Conservation (phyloP, 306 rosid genomes). For the Vicia faba region DNA sequence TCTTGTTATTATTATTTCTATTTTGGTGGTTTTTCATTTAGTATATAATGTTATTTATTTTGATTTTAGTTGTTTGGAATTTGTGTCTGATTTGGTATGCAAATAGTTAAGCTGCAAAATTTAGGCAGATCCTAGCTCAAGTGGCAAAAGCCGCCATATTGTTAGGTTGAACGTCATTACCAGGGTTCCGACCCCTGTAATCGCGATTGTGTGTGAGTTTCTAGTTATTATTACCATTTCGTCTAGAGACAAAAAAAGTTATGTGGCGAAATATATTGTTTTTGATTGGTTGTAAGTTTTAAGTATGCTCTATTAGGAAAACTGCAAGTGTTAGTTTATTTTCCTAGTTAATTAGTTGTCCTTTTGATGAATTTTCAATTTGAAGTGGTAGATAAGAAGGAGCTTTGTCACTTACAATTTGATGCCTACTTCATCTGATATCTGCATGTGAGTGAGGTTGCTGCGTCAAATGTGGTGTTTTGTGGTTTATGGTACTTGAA, state of each 20-base stretch:
- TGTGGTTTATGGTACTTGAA: conserved; percentile 19
- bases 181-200: too few relatives aligned
- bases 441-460: conserved; percentile 10
- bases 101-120: not conserved
- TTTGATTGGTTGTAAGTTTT: too few relatives aligned
- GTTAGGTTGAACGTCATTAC: too few relatives aligned
- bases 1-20: conserved; percentile 7
- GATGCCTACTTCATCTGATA: not conserved
- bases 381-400: conserved; percentile 2
- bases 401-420: not conserved
- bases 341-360: not conserved
- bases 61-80: not conserved
- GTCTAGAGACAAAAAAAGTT: too few relatives aligned
- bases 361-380: conserved; percentile 14
- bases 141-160: too few relatives aligned
- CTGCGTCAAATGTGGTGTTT: conserved; percentile 6
- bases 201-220: too few relatives aligned
- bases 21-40: conserved; percentile 1
- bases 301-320: not conserved
- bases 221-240: too few relatives aligned
- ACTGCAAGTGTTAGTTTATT: not conserved
- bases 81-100: conserved; percentile 14
- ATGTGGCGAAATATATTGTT: too few relatives aligned
- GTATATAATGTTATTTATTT: not conserved
- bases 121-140: too few relatives aligned